Evolutionary conservation across 2,329 filamentous ascomycete genomes (phyloP).

Genomic region (Talaromyces sp.): DNA sequence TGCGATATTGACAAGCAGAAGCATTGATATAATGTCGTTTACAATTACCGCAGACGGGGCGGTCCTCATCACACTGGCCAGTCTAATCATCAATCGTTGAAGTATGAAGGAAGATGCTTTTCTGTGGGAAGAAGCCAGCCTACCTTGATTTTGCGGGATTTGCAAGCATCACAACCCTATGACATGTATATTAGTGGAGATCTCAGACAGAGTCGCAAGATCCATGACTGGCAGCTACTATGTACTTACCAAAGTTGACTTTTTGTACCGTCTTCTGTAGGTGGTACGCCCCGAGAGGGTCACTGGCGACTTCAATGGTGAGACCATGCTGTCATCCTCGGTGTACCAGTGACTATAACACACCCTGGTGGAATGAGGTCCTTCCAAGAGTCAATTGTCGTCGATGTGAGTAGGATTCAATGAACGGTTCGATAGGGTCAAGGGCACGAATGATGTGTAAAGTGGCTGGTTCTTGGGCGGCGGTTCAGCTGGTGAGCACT

Average conservation of each 20-base stretch:
- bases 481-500: too few relatives aligned
- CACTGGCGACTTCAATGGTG: not conserved
- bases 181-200: not conserved
- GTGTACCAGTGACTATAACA: not conserved
- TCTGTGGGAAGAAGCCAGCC: not conserved
- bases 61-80: slow-evolving; percentile 14
- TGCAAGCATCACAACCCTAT: slow-evolving; percentile 13
- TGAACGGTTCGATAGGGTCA: too few relatives aligned
- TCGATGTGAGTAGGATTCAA: too few relatives aligned
- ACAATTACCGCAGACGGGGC: slow-evolving; percentile 16
- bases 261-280: slow-evolving; percentile 11
- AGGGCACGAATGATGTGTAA: too few relatives aligned
- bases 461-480: too few relatives aligned
- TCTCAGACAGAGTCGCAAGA: not conserved
- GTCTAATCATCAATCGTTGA: not conserved
- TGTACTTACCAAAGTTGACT: slow-evolving; percentile 9
- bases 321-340: not conserved
- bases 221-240: not conserved
- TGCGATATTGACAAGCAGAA: slow-evolving; percentile 9
- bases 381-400: too few relatives aligned
- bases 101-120: not conserved
- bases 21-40: slow-evolving; percentile 7
- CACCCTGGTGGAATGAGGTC: not conserved
- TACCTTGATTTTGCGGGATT: slow-evolving; percentile 17
- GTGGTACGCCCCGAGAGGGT: not conserved